Conservation (phyloP, 2,329 filamentous ascomycete genomes). For the Colletotrichum eleusines region DNA sequence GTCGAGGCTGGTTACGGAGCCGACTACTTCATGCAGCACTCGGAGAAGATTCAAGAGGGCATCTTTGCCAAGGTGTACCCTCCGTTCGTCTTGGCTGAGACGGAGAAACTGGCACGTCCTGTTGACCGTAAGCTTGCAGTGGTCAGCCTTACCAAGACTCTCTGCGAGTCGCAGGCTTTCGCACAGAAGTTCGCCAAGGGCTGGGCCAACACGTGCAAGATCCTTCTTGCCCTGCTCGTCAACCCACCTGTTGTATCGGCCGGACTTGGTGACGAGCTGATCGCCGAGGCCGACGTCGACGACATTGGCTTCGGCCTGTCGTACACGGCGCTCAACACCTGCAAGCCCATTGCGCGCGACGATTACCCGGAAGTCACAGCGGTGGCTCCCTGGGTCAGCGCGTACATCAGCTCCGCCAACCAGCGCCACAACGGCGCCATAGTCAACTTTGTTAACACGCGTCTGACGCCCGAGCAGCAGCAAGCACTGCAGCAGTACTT, state of each 20-base stretch:
- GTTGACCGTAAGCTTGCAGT: slow-evolving; percentile 94
- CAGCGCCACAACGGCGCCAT: slow-evolving; percentile 78
- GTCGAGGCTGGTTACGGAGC: slow-evolving; percentile 86
- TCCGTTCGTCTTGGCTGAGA: slow-evolving; percentile 86
- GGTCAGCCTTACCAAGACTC: slow-evolving; percentile 90
- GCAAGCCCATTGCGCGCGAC: slow-evolving; percentile 79
- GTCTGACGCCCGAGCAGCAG: slow-evolving; percentile 73
- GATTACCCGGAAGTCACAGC: slow-evolving; percentile 88
- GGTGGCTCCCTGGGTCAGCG: slow-evolving; percentile 86
- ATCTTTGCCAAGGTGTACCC: slow-evolving; percentile 90
- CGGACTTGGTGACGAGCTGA: slow-evolving; percentile 78
- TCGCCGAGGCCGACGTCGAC: slow-evolving; percentile 91
- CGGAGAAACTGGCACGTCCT: slow-evolving; percentile 87
- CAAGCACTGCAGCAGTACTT: slow-evolving; percentile 65
- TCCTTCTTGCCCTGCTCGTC: slow-evolving; percentile 88
- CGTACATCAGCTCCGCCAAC: slow-evolving; percentile 83
- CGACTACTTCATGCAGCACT: slow-evolving; percentile 89
- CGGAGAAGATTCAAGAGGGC: slow-evolving; percentile 83
- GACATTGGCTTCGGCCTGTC: slow-evolving; percentile 95
- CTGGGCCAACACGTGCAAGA: slow-evolving; percentile 90
- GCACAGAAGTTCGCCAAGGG: slow-evolving; percentile 86
- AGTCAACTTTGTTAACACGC: slow-evolving; percentile 76
- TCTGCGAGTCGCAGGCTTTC: slow-evolving; percentile 88
- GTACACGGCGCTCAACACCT: slow-evolving; percentile 93
- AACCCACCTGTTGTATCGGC: slow-evolving; percentile 80